Base-by-base conservation (phyloP, 345 rosid species). In the Aquilaria yunnanensis region DNA sequence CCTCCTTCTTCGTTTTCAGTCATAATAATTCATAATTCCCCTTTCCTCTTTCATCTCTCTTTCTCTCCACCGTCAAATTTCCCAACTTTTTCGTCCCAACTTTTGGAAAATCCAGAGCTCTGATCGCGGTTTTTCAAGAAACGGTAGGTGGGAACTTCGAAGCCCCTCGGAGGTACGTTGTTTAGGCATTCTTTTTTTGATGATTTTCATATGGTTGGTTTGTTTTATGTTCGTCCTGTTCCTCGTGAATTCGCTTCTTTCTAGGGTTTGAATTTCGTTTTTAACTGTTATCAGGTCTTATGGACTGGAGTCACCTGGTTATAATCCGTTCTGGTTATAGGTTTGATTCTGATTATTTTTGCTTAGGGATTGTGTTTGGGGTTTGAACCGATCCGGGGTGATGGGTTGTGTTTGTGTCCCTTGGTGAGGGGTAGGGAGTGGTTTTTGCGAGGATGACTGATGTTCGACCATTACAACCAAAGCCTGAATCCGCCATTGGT, bases 401-500 rank as follows among this genome's bases (percentile, higher is more conserved):
- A 53, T 53, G 64, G 59, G 32, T 45, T 62, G 57, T 30, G 43
- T 52, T 12, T 59, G 60, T 50, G 60, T 13, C 51, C 43, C 54
- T 13, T 58, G 34, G 63, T 62, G 72, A 32, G 2, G 29, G 45
- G 49, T 52, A 65, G 53, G 51, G 61, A 16, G 51, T 54, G 62
- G 71, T 37, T 37, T 64, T 47, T 62, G 70, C 64, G 74, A 61
- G 62, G 78, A 91, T 91, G 96, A 83, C 94, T 37, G 92, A 85
- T 82, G 62, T 81, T 71, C 83, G 84, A 62, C 77, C 79, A 41
- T 58, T 78, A 41, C 94, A 81, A 69, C 90, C 78, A 64, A 91
- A 91, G 55, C 77, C 96, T 0, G 97, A 88, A 61, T 84, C 96
- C 46, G 60, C 85, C 0, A 74, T 75, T 60, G 85, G 76, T 69